A percentile compares a stretch with the other conserved stretches of the same genome.
These are phyloP conservation scores for Tuber borchii DNA, from an alignment of 495 filamentous ascomycete genomes.

Conservation along the genomic window DNA sequence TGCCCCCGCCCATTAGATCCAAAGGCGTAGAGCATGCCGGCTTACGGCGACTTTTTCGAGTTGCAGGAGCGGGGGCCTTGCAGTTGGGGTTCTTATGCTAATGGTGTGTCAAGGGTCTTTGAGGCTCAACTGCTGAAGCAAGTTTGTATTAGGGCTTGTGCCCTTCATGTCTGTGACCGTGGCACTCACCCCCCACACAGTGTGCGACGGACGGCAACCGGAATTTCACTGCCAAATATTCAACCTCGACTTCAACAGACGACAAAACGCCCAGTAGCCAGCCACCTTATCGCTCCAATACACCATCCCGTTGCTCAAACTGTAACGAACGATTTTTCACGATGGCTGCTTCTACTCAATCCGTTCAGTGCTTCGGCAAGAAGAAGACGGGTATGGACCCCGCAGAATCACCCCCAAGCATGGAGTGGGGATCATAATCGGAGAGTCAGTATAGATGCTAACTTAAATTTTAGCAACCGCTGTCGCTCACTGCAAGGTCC, in stretches of 20 bases:
- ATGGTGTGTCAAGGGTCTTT: neutral
- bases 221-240: slow-evolving; percentile 18
- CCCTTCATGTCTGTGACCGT: slow-evolving; percentile 6
- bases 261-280: slow-evolving; percentile 19
- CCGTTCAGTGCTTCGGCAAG: slow-evolving; percentile 93
- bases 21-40: slow-evolving; percentile 60
- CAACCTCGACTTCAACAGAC: slow-evolving; percentile 19
- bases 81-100: slow-evolving; percentile 1
- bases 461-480: slow-evolving; percentile 58
- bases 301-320: slow-evolving; percentile 7
- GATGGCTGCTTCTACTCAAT: slow-evolving; percentile 70
- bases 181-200: slow-evolving; percentile 15
- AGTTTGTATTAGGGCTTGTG: slow-evolving; percentile 19
- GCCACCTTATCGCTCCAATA: slow-evolving; percentile 7
- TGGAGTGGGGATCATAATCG: neutral
- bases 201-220: neutral
- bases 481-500: slow-evolving; percentile 92
- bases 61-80: slow-evolving; percentile 10
- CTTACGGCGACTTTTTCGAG: slow-evolving; percentile 10
- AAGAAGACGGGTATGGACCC: slow-evolving; percentile 66
- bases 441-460: slow-evolving; percentile 42
- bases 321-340: slow-evolving; percentile 16
- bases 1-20: slow-evolving; percentile 90
- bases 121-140: slow-evolving; percentile 23
- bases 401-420: slow-evolving; percentile 40